phyloP scores from a whole-genome alignment of 108 stramenopile genomes.

The Cyclotella baltica region DNA sequence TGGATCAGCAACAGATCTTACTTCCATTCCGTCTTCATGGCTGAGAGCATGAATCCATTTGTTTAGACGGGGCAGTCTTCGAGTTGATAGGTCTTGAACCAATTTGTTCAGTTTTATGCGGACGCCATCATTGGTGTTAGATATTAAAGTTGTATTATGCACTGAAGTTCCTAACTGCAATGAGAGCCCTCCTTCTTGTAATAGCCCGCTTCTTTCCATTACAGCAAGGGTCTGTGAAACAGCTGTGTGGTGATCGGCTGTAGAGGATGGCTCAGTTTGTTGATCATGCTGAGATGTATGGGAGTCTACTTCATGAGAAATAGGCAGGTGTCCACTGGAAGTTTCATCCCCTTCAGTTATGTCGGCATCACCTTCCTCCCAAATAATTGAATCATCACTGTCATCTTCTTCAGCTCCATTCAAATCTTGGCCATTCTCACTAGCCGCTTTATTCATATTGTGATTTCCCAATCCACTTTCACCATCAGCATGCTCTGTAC shows the following conservation, averaged over 20 bases:
- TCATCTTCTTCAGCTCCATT: conserved; percentile 29
- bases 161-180: conserved; percentile 23
- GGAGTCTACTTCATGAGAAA: neutral
- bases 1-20: conserved; percentile 41
- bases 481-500: neutral
- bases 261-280: neutral
- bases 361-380: conserved; percentile 50
- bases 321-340: neutral
- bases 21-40: conserved; percentile 48
- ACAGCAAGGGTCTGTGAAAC: conserved; percentile 46
- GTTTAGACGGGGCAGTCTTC: conserved; percentile 27
- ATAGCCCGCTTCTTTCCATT: conserved; percentile 43
- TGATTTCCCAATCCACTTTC: neutral
- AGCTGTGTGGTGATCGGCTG: conserved; percentile 27
- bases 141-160: neutral
- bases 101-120: conserved; percentile 31
- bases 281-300: neutral
- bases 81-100: conserved; percentile 15
- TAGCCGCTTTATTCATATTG: neutral
- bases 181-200: conserved; percentile 38
- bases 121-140: neutral
- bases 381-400: conserved; percentile 46
- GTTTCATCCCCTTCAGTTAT: neutral
- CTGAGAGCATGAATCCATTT: conserved; percentile 50
- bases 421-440: neutral